Conservation (phyloP, 352 stramenopile genomes). For the Pythium vanterpoolii region DNA sequence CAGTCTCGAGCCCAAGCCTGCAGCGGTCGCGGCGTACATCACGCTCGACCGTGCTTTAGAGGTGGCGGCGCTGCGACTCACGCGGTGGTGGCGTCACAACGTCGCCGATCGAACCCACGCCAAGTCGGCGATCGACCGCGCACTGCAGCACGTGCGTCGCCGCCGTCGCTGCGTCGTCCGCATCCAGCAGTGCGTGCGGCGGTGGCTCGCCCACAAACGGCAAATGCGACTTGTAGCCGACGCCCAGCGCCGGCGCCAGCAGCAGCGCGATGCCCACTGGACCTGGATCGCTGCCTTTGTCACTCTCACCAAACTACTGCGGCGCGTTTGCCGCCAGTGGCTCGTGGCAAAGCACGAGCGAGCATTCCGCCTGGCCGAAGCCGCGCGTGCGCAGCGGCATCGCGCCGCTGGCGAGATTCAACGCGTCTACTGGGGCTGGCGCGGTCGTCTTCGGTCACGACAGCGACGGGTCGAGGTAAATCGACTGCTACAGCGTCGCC, state of each 20-base stretch:
- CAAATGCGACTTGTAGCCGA: constrained; percentile 28
- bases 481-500: background rate
- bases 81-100: constrained; percentile 39
- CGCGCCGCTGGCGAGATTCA: constrained; percentile 33
- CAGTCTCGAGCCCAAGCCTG: constrained; percentile 46
- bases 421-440: constrained; percentile 37
- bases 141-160: constrained; percentile 38
- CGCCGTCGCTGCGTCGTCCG: constrained; percentile 37
- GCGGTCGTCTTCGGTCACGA: constrained; percentile 1
- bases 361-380: constrained; percentile 27
- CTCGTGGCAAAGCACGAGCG: constrained; percentile 33
- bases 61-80: constrained; percentile 36
- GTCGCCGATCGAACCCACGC: constrained; percentile 29
- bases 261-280: constrained; percentile 30
- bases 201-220: constrained; percentile 22
- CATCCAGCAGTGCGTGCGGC: constrained; percentile 56
- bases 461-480: constrained; percentile 1
- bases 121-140: constrained; percentile 40
- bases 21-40: constrained; percentile 46
- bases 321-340: constrained; percentile 31
- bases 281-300: constrained; percentile 29
- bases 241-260: constrained; percentile 23
- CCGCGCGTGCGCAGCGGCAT: constrained; percentile 20
- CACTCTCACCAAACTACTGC: constrained; percentile 28
- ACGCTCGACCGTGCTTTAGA: constrained; percentile 27